phyloP scores from a whole-genome alignment of 257 asterid species.

The Solanum etuberosum region DNA sequence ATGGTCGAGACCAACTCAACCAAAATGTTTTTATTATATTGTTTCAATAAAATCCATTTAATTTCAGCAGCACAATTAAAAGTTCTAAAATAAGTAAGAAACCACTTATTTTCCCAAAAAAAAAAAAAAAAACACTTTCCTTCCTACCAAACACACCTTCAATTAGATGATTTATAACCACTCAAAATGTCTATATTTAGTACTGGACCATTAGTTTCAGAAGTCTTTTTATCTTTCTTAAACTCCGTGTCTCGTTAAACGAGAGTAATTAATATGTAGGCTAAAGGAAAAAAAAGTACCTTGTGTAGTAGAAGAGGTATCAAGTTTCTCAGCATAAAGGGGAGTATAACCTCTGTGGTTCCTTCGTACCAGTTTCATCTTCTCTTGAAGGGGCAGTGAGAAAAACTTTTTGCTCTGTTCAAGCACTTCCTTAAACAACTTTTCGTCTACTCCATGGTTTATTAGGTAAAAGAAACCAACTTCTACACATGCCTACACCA shows the following conservation, averaged over 20 bases:
- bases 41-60: background rate
- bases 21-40: background rate
- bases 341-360: slow-evolving; percentile 42
- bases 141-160: background rate
- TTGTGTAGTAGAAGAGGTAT: slow-evolving; percentile 23
- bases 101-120: background rate
- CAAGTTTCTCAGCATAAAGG: slow-evolving; percentile 43
- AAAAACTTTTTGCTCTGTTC: slow-evolving; percentile 29
- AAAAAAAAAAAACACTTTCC: background rate
- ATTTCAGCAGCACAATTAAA: background rate
- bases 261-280: background rate
- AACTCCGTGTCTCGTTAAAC: background rate
- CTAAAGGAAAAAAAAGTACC: slow-evolving; percentile 8
- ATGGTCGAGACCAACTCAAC: background rate
- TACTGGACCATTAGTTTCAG: background rate
- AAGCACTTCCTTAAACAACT: slow-evolving; percentile 21
- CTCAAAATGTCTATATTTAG: background rate
- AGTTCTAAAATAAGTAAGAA: background rate
- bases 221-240: background rate
- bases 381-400: slow-evolving; percentile 31
- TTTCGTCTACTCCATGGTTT: slow-evolving; percentile 47
- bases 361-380: slow-evolving; percentile 24
- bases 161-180: background rate
- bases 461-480: slow-evolving; percentile 53
- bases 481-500: slow-evolving; percentile 36